Evolutionary conservation across 305 asterid species (phyloP), one percentile per base, ranked within the genome.

Genomic region (Salvia sclarea): DNA sequence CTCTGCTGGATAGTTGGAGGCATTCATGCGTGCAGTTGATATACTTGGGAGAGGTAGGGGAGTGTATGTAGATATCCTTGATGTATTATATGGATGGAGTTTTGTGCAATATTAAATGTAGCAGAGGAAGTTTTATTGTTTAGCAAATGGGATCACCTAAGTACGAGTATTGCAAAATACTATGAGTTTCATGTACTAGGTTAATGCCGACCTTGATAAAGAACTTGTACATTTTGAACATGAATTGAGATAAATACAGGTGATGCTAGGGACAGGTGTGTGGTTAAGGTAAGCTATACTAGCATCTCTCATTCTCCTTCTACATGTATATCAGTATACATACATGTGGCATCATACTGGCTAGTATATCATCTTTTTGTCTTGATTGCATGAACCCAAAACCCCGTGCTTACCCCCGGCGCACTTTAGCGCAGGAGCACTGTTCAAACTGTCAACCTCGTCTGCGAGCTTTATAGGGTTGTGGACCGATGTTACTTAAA

Each of bases 401-500:
- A 14, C 50, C 54, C 35, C 64, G 9, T 14, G 48, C 21, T 69
- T 30, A 41, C 44, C 47, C 44, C 63, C 3, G 56, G 64, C 49
- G 57, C 75, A 71, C 50, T 66, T 60, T 71, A 66, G 74, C 80
- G 74, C 52, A 74, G 80, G 47, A 43, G 70, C 61, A 53, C 66
- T 75, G 74, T 80, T 75, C 18, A 69, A 82, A 61, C 75, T 77
- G 86, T 80, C 86, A 72, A 86, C 82, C 81, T 83, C 85, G 60
- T 63, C 70, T 64, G 63, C 74, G 48, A 70, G 76, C 80, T 79
- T 79, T 75, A 70, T 71, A 31, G 80, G 69, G 73, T 1, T 52
- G 87, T 78, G 87, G 92, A 83, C 61, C 82, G 71, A 43, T 28
- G 81, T 71, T 58, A 71, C 86, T 71, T 86, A 78, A 81, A 82